These are phyloP conservation scores for Plasmodium berghei DNA, from an alignment of 169 alveolate species.

Conservation along the genomic window DNA sequence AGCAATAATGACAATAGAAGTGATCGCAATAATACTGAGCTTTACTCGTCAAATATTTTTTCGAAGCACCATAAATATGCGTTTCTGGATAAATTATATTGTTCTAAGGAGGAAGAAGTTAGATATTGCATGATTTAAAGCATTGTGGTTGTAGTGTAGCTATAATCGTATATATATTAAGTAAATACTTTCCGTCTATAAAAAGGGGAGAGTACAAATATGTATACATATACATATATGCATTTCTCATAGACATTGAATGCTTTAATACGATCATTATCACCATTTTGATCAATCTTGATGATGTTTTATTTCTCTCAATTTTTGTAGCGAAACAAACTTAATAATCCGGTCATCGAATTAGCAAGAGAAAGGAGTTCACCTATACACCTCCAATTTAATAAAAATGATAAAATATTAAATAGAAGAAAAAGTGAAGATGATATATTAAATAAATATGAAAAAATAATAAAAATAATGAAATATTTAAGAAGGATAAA, in stretches of 20 bases:
- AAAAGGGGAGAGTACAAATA: too few relatives aligned
- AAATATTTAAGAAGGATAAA: slow-evolving; percentile 54
- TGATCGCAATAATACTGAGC: neutral
- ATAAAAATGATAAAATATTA: slow-evolving; percentile 7
- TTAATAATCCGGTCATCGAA: neutral
- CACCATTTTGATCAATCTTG: too few relatives aligned
- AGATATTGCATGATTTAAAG: too few relatives aligned
- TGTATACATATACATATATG: too few relatives aligned
- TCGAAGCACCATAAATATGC: too few relatives aligned
- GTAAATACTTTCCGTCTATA: too few relatives aligned
- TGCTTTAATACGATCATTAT: too few relatives aligned
- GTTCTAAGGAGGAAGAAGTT: too few relatives aligned
- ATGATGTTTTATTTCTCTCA: neutral
- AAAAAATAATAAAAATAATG: slow-evolving; percentile 64
- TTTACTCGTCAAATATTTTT: too few relatives aligned
- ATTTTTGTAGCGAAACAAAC: slow-evolving; percentile 12
- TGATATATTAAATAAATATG: slow-evolving; percentile 62
- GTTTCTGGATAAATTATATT: too few relatives aligned
- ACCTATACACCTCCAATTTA: neutral
- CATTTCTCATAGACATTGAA: too few relatives aligned
- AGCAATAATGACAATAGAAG: neutral
- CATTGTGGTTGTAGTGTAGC: too few relatives aligned
- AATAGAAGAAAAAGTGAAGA: slow-evolving; percentile 32
- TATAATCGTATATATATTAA: neutral
- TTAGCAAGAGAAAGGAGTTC: neutral